Evolutionary conservation across 1,139 yeast species (phyloP), one percentile per base, ranked within the genome.

Genomic region (Insectozyma bohioensis): DNA sequence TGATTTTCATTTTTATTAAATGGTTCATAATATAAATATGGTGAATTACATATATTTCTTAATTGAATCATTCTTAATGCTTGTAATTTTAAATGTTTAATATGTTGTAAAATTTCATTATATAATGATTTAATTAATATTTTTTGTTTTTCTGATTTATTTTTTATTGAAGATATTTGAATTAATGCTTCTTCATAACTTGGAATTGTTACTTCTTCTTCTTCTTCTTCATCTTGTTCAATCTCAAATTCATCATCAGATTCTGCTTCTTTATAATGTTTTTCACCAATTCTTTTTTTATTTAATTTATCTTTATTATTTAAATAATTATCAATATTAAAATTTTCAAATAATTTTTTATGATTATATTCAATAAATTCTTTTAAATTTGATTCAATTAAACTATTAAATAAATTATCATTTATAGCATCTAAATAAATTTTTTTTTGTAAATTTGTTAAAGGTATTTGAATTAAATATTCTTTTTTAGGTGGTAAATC

Each of bases 401-500:
- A 55, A 5, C 68, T 58, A 3, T 49, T 47, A 37, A 58, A 67
- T 29, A 80, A 54, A 4, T 61, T 59, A 14, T 70, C 70, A 30
- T 67, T 56, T 29, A 87, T 55, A 0, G 85, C 79, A 32, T 70
- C 75, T 32, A 68, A 60, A 53, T 88, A 87, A n/a, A 87, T 58
- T 16, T 66, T 67, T 25, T 68, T 70, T 56, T 92, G 97, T 23
- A 70, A 52, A 1, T 66, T 58, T 0, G 90, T 75, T 39, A 92
- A 55, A 3, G 83, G 77, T 5, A 87, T 76, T 52, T 85, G 88
- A 3, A 92, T 67, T 30, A 86, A 72, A 49, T 87, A 90, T 55
- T 92, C 98, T 44, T 92, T 79, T 56, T 92, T 92, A 2, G 92
- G 85, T 1, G 97, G 97, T 38, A 92, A 63, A 20, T 67, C 64